Evolutionary conservation across 257 asterid species (phyloP).

Genomic region (Przewalskia tangutica): DNA sequence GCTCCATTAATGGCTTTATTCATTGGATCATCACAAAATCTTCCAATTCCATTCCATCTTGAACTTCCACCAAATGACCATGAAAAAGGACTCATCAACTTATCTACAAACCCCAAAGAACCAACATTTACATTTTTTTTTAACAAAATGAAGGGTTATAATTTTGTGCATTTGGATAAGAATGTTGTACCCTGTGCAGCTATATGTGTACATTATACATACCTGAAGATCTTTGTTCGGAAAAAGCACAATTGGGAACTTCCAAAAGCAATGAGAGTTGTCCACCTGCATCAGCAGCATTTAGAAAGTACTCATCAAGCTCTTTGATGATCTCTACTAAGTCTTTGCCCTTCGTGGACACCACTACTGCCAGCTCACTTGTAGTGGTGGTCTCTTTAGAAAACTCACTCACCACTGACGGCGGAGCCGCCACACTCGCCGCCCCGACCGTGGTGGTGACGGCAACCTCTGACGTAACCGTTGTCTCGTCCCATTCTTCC

Average conservation of each 20-base stretch:
- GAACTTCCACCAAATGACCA: conserved; percentile 82
- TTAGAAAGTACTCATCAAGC: conserved; percentile 76
- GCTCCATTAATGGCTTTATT: conserved; percentile 19
- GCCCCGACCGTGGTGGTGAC: conserved; percentile 40
- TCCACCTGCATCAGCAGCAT: conserved; percentile 81
- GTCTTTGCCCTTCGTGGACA: conserved; percentile 70
- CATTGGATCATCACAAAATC: conserved; percentile 58
- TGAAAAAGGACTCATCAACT: conserved; percentile 36
- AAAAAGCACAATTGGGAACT: conserved; percentile 55
- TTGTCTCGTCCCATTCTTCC: conserved; percentile 74
- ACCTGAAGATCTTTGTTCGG: conserved; percentile 59
- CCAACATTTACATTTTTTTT: background rate
- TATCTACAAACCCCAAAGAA: conserved; percentile 29
- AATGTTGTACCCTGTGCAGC: background rate
- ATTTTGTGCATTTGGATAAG: background rate
- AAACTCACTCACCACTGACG: conserved; percentile 34
- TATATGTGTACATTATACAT: background rate
- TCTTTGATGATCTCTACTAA: conserved; percentile 71
- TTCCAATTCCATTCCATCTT: conserved; percentile 81
- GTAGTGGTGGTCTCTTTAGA: conserved; percentile 37
- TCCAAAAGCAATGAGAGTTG: conserved; percentile 66
- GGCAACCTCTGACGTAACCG: conserved; percentile 46
- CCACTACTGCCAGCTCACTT: conserved; percentile 74
- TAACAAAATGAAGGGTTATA: background rate
- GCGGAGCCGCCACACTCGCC: conserved; percentile 54